Evolutionary conservation across 2,329 filamentous ascomycete genomes (phyloP), one percentile per base, ranked within the genome.

Genomic region (Fusarium praegraminearum): DNA sequence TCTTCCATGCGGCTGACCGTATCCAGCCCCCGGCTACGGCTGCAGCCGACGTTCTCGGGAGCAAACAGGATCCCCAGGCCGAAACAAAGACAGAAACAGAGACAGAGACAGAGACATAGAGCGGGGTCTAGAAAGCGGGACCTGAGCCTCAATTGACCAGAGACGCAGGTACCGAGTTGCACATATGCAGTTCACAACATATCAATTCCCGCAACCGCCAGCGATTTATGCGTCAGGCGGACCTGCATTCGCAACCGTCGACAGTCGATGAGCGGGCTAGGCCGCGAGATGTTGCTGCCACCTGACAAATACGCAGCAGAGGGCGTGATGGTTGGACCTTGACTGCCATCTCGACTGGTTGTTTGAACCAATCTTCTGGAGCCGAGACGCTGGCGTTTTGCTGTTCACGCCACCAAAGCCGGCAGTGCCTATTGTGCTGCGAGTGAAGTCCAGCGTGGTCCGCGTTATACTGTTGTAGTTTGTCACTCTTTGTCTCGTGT

Each of bases 41-140:
- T 33, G 20, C 46, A 57, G 36, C 51, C 62, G 55, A 62, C 51
- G 58, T 68, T 70, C 47, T 70, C 54, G 54, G 67, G 63, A 70
- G 58, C 47, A 36, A 41, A 35, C 62, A 56, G 67, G 62, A 62
- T 52, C 35, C 55, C 40, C 43, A 70, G 51, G 38, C 50, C 50
- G 44, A 57, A 57, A 70, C 52, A 56, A 55, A 32, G 20, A 57
- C 22, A 36, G 16, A 50, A 13, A 7, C 22, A 50, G 22, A 51
- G 9, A 9, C 8, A 55, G 7, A 55, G 36, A 44, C 18, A 40
- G 26, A 32, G 20, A 43, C 24, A 51, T 24, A n/a, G 46, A 52
- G 58, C 41, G 33, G 62, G 51, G 45, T 47, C 35, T 53, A 32
- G 28, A 49, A 44, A 30, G 33, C 24, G 45, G 44, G 36, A 20